Evolutionary conservation across 208 protist genomes (phyloP).

Genomic region (Trypanosoma scelopori): DNA sequence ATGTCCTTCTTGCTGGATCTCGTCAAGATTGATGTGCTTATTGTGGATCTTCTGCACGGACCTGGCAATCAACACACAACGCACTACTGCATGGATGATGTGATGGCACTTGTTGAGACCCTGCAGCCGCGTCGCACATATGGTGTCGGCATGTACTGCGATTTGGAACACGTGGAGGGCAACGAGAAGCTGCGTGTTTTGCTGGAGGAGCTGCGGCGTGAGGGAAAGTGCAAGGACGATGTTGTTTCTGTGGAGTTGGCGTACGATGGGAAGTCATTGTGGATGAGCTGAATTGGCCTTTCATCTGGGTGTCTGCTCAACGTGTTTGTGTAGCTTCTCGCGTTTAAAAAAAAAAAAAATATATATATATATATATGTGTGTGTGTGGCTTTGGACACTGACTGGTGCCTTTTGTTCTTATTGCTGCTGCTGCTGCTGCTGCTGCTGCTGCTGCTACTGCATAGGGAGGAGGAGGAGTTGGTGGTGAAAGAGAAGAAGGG

Average conservation of each 20-base stretch:
- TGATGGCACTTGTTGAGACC: slow-evolving; percentile 43
- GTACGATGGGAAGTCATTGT: slow-evolving; percentile 44
- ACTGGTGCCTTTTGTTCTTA: too few species aligned
- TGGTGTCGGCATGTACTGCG: slow-evolving; percentile 87
- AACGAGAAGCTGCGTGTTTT: slow-evolving; percentile 37
- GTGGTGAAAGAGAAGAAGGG: too few species aligned
- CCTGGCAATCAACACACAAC: slow-evolving; percentile 42
- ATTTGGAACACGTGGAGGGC: slow-evolving; percentile 53
- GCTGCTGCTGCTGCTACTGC: too few species aligned
- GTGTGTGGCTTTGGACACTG: too few species aligned
- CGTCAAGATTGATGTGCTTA: slow-evolving; percentile 81
- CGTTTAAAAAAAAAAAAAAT: too few species aligned
- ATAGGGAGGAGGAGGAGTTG: too few species aligned
- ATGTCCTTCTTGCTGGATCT: slow-evolving; percentile 72
- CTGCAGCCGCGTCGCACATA: slow-evolving; percentile 54
- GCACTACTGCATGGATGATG: slow-evolving; percentile 81
- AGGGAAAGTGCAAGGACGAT: slow-evolving; percentile 21
- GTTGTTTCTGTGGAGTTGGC: slow-evolving; percentile 66
- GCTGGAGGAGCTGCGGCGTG: slow-evolving; percentile 39
- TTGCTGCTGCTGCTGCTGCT: too few species aligned
- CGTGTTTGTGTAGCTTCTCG: too few species aligned
- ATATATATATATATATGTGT: too few species aligned
- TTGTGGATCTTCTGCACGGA: slow-evolving; percentile 70
- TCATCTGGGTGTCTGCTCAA: too few species aligned
- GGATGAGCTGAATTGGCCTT: background rate